Evolutionary conservation across 2,329 filamentous ascomycete genomes (phyloP).

Genomic region (Botrytis galanthina): DNA sequence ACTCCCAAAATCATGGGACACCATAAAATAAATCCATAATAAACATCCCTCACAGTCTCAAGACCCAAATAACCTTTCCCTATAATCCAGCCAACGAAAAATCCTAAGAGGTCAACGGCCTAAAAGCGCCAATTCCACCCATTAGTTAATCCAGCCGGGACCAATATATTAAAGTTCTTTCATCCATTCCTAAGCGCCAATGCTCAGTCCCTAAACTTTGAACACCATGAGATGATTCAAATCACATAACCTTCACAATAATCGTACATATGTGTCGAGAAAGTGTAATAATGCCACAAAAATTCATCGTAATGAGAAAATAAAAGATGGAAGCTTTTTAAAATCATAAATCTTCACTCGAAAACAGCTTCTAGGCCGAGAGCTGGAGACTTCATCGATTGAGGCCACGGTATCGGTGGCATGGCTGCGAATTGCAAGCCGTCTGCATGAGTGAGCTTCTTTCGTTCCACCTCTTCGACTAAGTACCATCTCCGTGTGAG

Average conservation of each 20-base stretch:
- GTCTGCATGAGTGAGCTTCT: conserved; percentile 49
- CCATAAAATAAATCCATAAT: neutral
- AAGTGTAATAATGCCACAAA: neutral
- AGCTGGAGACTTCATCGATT: conserved; percentile 17
- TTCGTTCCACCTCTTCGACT: conserved; percentile 52
- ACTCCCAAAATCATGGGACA: neutral
- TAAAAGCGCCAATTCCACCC: neutral
- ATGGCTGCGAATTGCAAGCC: conserved; percentile 46
- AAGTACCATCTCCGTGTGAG: conserved; percentile 53
- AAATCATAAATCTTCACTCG: conserved; percentile 22
- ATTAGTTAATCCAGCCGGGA: neutral
- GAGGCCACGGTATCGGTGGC: conserved; percentile 44
- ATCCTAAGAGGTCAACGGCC: neutral
- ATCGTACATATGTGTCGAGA: conserved; percentile 3
- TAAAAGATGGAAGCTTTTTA: neutral
- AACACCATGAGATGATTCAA: neutral
- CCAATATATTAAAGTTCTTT: neutral
- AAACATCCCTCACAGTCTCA: neutral
- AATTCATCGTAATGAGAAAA: neutral
- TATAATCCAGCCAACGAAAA: neutral
- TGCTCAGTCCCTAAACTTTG: neutral
- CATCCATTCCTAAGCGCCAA: neutral
- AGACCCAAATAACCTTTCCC: neutral
- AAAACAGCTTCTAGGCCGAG: conserved; percentile 27
- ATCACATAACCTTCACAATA: neutral